Evolutionary conservation across 1,284 basidiomycete genomes (phyloP).

Genomic region (Blastosporella zonata): DNA sequence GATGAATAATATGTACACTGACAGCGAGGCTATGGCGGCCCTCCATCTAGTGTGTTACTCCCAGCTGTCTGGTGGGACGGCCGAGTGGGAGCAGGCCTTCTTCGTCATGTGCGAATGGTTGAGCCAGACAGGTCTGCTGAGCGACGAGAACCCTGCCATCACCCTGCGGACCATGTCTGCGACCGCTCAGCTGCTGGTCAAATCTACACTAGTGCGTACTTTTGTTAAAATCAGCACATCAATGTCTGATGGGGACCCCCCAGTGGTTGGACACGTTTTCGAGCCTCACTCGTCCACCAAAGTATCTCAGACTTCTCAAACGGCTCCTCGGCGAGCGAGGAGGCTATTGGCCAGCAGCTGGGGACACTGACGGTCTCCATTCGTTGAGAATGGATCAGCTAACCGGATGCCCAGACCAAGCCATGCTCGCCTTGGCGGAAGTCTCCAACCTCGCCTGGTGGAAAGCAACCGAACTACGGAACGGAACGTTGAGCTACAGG

Average conservation of each 20-base stretch:
- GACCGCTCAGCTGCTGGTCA: constrained; percentile 56
- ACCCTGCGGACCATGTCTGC: constrained; percentile 52
- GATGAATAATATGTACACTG: constrained; percentile 49
- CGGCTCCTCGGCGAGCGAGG: constrained; percentile 44
- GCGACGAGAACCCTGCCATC: constrained; percentile 59
- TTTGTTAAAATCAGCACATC: neutral
- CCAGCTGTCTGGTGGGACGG: constrained; percentile 58
- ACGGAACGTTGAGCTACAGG: constrained; percentile 62
- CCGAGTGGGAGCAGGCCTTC: constrained; percentile 66
- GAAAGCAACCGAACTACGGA: constrained; percentile 61
- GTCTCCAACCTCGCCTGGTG: constrained; percentile 71
- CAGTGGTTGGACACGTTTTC: constrained; percentile 78
- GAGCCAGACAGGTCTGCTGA: constrained; percentile 54
- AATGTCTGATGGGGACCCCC: constrained; percentile 4
- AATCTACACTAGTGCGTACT: constrained; percentile 64
- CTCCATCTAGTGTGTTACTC: constrained; percentile 71
- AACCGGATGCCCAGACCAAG: constrained; percentile 73
- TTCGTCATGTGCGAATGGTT: constrained; percentile 72
- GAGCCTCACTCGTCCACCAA: constrained; percentile 58
- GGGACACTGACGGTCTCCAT: constrained; percentile 25
- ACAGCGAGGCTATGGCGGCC: constrained; percentile 70
- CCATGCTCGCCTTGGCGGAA: constrained; percentile 72
- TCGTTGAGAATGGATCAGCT: constrained; percentile 58
- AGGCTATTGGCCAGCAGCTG: constrained; percentile 28
- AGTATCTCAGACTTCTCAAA: constrained; percentile 63